Evolutionary conservation across 768 basidiomycete genomes (phyloP).

Genomic region (Cystofilobasidium bisporidii): DNA sequence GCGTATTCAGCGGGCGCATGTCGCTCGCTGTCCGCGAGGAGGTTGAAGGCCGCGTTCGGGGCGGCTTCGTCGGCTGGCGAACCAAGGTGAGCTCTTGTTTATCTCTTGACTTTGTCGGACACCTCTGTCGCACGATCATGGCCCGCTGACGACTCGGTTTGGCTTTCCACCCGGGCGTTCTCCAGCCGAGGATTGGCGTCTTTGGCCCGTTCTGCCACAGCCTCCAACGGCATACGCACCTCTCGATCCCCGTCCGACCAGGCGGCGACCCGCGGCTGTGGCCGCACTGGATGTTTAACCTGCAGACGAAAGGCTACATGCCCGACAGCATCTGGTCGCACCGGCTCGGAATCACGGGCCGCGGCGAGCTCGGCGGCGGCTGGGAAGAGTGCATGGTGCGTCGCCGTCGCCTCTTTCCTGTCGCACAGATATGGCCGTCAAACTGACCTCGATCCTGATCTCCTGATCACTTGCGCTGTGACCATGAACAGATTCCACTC

Average conservation of each 20-base stretch:
- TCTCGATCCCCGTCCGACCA: conserved; percentile 1
- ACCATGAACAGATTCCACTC: not conserved
- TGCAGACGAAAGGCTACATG: not conserved
- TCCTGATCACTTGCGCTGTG: not conserved
- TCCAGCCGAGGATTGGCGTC: conserved; percentile 1
- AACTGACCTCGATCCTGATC: not conserved
- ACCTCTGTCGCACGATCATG: not conserved
- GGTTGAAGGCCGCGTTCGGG: not conserved
- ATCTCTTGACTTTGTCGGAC: not conserved
- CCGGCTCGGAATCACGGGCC: not conserved
- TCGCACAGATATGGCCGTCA: no score
- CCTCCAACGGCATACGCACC: not conserved
- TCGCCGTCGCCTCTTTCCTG: no score
- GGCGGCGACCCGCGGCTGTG: conserved; percentile 7
- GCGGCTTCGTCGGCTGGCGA: conserved; percentile 6
- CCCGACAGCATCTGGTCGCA: not conserved
- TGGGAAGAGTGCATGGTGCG: conserved; percentile 6
- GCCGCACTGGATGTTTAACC: conserved; percentile 12
- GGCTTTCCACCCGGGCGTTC: not conserved
- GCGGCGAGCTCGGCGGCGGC: conserved; percentile 1
- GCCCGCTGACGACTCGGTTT: not conserved
- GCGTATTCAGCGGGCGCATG: not conserved
- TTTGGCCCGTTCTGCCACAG: not conserved
- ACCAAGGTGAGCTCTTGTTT: not conserved
- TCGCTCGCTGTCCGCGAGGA: conserved; percentile 4